Evolutionary conservation across 139 green algal species (phyloP).

Genomic region (Spirogloea muscicola): DNA sequence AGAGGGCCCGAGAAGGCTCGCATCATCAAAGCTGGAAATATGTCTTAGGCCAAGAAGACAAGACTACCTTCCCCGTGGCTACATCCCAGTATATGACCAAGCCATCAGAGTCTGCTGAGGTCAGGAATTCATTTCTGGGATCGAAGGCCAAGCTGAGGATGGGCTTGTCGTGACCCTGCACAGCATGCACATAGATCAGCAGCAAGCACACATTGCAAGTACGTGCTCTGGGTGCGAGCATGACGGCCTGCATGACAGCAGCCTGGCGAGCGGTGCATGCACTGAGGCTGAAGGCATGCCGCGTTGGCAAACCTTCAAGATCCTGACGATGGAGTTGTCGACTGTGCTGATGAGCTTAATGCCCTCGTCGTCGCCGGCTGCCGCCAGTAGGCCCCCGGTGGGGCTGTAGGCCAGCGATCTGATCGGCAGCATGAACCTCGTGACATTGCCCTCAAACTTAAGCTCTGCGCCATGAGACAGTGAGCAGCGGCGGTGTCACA

Average conservation of each 20-base stretch:
- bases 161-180: conserved; percentile 47
- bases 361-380: conserved; percentile 68
- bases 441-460: conserved; percentile 59
- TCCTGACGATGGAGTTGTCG: conserved; percentile 54
- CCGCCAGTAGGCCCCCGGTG: conserved; percentile 64
- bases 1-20: too few species aligned
- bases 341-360: conserved; percentile 71
- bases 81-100: conserved; percentile 49
- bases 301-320: conserved; percentile 37
- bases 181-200: not conserved
- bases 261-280: not conserved
- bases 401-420: conserved; percentile 61
- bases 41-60: not conserved
- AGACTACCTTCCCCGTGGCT: too few species aligned
- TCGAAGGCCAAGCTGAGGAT: conserved; percentile 73
- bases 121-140: conserved; percentile 70
- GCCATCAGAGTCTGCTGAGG: conserved; percentile 57
- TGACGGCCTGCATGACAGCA: not conserved
- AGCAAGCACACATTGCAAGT: not conserved
- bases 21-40: too few species aligned
- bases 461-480: too few species aligned
- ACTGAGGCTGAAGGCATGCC: not conserved
- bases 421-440: conserved; percentile 69
- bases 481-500: too few species aligned
- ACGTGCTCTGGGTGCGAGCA: not conserved